Percentiles rank a stretch among this genome's conserved stretches.
Conservation (phyloP, 2,329 filamentous ascomycete species). For the Fusarium aywerte region DNA sequence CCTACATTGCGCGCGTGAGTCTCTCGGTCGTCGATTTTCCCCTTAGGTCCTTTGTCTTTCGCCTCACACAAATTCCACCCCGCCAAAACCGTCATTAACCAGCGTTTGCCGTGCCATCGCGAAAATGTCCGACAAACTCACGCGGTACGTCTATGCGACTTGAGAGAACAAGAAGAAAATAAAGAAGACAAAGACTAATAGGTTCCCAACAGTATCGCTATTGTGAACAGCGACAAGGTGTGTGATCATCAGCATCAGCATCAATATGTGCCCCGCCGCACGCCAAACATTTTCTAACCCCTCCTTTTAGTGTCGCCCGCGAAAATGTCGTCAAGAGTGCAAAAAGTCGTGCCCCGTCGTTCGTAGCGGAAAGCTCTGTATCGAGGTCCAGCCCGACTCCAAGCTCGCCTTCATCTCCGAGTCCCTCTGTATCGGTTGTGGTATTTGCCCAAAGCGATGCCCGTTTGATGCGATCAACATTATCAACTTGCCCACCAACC, state of each 20-base stretch:
- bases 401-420: conserved; percentile 99
- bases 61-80: conserved; percentile 30
- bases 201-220: conserved; percentile 79
- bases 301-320: conserved; percentile 52
- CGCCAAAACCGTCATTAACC: conserved; percentile 36
- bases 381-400: conserved; percentile 88
- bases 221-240: conserved; percentile 97
- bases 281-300: conserved; percentile 44
- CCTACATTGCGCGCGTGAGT: conserved; percentile 37
- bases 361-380: conserved; percentile 95
- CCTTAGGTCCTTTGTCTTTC: not conserved
- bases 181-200: conserved; percentile 41
- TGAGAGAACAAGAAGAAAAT: not conserved
- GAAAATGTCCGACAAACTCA: conserved; percentile 92
- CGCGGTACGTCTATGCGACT: conserved; percentile 74
- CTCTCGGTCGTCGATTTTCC: conserved; percentile 17
- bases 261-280: conserved; percentile 44
- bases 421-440: conserved; percentile 94
- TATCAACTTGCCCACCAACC: conserved; percentile 99
- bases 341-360: conserved; percentile 99
- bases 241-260: conserved; percentile 27
- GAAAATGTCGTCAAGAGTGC: conserved; percentile 98
- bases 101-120: conserved; percentile 36
- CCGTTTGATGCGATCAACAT: conserved; percentile 99
- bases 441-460: conserved; percentile 99